Evolutionary conservation across 1,139 yeast species (phyloP), one percentile per base, ranked within the genome.

Genomic region (Hemisphaericaspora xylofermentans): DNA sequence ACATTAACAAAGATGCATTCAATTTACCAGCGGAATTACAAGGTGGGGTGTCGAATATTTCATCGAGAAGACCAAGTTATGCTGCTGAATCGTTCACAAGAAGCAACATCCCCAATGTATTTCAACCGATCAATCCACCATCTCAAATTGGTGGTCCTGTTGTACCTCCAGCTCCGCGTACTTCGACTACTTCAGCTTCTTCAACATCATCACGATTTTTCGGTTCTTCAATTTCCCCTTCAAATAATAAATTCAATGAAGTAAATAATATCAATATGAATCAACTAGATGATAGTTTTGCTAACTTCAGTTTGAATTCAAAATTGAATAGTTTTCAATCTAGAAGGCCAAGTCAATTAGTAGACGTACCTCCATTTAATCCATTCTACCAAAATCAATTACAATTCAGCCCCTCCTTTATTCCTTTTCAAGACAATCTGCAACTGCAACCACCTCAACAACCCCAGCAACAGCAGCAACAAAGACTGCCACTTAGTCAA

Each of bases 31-130:
- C 65, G 7, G 86, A 81, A 50, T 64, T 81, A 35, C 85, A 80
- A 58, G 85, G 86, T 26, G 87, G 87, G 0, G 66, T 81, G 3
- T 79, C 80, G 13, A 78, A 71, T 43, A 80, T 81, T 33, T 75
- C 78, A 21, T 75, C 83, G 8, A 68, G 87, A 58, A 68, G 87
- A 57, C 86, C 86, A 25, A 71, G 80, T 44, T 80, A 77, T 51
- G 80, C 85, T 6, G 86, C 86, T 7, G 87, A 81, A 52, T 66
- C 76, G 12, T 72, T 73, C 49, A 75, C 78, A 6, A 60, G 80
- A 39, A 63, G 66, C 38, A 43, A 48, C 22, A 32, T 38, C 35
- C 36, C 41, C 35, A 44, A 33, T 43, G 44, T 43, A 41, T 43
- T 24, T 39, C 41, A 42, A 17, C 36, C 26, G 10, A 32, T 19